phyloP scores from a whole-genome alignment of 371 early-diverging fungal genomes.

The Mortierella sp. region DNA sequence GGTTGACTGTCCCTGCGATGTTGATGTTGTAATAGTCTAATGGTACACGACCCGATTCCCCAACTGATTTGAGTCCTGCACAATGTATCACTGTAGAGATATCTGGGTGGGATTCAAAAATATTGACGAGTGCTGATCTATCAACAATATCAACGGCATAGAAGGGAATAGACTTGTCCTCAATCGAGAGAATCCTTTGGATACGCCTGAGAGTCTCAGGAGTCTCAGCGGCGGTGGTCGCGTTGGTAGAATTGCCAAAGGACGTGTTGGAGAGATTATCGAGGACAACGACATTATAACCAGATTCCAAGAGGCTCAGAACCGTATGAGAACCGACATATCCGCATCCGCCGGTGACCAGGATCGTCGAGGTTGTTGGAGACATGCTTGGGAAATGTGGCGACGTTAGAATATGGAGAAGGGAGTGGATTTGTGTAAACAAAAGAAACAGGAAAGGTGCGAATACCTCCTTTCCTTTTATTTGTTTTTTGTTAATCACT shows the following conservation, averaged over 20 bases:
- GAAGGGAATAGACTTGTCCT: slow-evolving; percentile 69
- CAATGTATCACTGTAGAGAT: slow-evolving; percentile 78
- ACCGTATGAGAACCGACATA: slow-evolving; percentile 94
- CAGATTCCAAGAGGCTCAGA: slow-evolving; percentile 77
- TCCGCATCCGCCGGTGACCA: slow-evolving; percentile 93
- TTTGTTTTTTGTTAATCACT: too few relatives aligned
- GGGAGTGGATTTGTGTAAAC: neutral
- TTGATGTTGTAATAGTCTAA: slow-evolving; percentile 80
- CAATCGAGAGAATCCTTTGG: slow-evolving; percentile 53
- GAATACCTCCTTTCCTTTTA: too few relatives aligned
- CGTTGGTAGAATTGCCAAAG: slow-evolving; percentile 28
- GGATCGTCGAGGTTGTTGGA: slow-evolving; percentile 57
- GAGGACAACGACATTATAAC: slow-evolving; percentile 82
- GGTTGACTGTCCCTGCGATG: slow-evolving; percentile 71
- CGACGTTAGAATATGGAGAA: neutral
- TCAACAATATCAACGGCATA: slow-evolving; percentile 81
- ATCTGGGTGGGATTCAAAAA: slow-evolving; percentile 71
- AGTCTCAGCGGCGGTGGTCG: neutral
- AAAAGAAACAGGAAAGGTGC: too few relatives aligned
- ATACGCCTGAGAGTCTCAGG: slow-evolving; percentile 68
- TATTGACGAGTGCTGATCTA: slow-evolving; percentile 67
- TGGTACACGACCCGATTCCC: slow-evolving; percentile 74
- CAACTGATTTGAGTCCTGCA: slow-evolving; percentile 81
- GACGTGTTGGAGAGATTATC: slow-evolving; percentile 84
- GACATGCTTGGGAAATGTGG: too few relatives aligned